Conservation (phyloP, 192 early-diverging fungal genomes). For the Thoreauomyces humboldtii region DNA sequence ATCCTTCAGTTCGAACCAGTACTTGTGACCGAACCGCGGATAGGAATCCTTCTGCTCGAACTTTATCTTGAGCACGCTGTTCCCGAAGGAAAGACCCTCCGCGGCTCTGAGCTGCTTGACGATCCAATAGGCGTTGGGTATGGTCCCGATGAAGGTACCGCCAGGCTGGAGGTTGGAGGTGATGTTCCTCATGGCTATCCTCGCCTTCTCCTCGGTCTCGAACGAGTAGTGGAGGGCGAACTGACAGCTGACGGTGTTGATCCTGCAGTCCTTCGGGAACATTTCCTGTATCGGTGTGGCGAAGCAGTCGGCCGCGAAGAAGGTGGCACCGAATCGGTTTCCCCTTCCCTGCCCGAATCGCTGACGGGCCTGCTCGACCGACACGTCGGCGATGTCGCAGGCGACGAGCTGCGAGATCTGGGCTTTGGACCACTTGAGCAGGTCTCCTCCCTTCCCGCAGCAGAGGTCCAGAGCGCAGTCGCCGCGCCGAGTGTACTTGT, state of each 20-base stretch:
- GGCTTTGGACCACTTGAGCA: slow-evolving; percentile 58
- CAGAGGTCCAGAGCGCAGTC: slow-evolving; percentile 79
- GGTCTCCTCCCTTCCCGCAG: slow-evolving; percentile 74
- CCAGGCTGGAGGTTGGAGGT: slow-evolving; percentile 63
- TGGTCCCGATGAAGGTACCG: slow-evolving; percentile 88
- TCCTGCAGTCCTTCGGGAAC: slow-evolving; percentile 28
- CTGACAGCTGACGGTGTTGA: slow-evolving; percentile 91
- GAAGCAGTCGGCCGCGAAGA: slow-evolving; percentile 88
- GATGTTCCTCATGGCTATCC: slow-evolving; percentile 81
- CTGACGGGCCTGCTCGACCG: slow-evolving; percentile 75
- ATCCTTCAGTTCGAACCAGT: slow-evolving; percentile 89
- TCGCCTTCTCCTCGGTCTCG: slow-evolving; percentile 76
- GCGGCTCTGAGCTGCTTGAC: slow-evolving; percentile 57
- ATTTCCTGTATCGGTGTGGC: slow-evolving; percentile 15
- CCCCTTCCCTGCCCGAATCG: slow-evolving; percentile 59
- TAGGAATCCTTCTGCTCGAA: slow-evolving; percentile 72
- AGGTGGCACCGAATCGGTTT: slow-evolving; percentile 66
- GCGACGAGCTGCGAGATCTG: slow-evolving; percentile 73
- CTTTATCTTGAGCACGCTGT: slow-evolving; percentile 80
- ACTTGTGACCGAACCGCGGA: slow-evolving; percentile 75
- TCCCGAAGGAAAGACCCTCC: slow-evolving; percentile 68
- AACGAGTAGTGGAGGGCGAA: slow-evolving; percentile 98
- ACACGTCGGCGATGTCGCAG: slow-evolving; percentile 86
- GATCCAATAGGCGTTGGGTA: slow-evolving; percentile 88
- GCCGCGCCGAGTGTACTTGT: slow-evolving; percentile 51